Evolutionary conservation across 2,329 filamentous ascomycete species (phyloP), one percentile per base, ranked within the genome.

Genomic region (Talaromyces sp.): DNA sequence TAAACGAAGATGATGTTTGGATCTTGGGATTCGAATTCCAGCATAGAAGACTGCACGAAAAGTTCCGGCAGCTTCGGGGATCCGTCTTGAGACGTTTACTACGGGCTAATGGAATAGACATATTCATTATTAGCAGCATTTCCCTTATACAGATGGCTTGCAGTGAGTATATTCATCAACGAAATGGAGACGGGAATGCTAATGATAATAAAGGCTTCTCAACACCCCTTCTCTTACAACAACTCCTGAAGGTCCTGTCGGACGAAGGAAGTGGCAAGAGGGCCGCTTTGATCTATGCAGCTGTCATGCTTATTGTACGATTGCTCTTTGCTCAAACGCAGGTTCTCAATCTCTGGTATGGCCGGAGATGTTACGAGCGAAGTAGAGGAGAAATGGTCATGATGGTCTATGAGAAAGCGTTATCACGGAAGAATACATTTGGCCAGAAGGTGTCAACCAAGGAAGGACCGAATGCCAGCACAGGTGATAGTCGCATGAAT

Each of bases 341-440:
- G 5, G 84, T 91, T 0, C 84, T 92, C 65, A 84, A 78, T 22
- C 76, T 91, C 0, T 96, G 91, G 91, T 95, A 88, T 67, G 85
- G 86, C n/a, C 83, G 91, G 63, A 85, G 92, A 60, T 84, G 84
- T 28, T 96, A 96, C 65, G 91, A 96, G 70, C 79, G 91, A 59
- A 91, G 88, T 5, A 80, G 91, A 50, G 91, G 91, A 4, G 91
- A 96, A 73, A 84, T 93, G 81, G 88, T 93, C 59, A 92, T 89
- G 15, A 91, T 90, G 83, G 80, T 92, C 11, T 91, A 90, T 66
- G 88, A 91, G 66, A 93, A 93, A 71, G 88, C 87, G 0, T 70
- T 90, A 11, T 82, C 83, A 9, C 76, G 88, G 6, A 90, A 90
- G 70, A 83, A 81, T 25, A 69, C 79, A 5, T 73, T 75, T 66